Percentiles rank a stretch among this genome's conserved stretches.
Conservation (phyloP, 2,329 filamentous ascomycete genomes). For the Chalaropsis thielavioides region DNA sequence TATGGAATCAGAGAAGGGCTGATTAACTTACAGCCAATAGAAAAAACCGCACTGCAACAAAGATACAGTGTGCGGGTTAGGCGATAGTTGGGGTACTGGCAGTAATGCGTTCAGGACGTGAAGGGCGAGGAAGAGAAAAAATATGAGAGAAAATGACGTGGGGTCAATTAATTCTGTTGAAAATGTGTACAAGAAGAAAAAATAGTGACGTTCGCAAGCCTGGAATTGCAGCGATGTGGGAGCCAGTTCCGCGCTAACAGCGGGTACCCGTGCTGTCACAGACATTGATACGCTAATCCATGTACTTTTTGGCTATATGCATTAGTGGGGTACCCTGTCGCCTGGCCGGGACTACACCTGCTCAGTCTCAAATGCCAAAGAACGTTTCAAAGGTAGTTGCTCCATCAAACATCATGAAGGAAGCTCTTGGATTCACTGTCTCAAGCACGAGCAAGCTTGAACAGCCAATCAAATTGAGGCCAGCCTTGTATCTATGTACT, state of each 20-base stretch:
- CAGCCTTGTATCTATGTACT: neutral
- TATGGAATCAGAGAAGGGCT: neutral
- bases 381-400: neutral
- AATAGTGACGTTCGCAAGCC: conserved; percentile 1
- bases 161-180: neutral
- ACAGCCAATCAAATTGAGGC: neutral
- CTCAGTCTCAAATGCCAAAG: neutral
- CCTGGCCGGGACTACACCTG: neutral
- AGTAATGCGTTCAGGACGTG: neutral
- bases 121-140: neutral
- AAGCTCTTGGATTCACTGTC: neutral
- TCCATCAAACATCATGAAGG: neutral
- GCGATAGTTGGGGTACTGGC: neutral
- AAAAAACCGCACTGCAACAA: neutral
- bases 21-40: neutral
- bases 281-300: neutral
- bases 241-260: conserved; percentile 18
- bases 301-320: neutral
- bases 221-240: neutral
- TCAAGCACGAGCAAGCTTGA: neutral
- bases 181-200: neutral
- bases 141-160: conserved; percentile 3
- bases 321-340: neutral
- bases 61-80: neutral
- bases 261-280: neutral